Evolutionary conservation across 306 rosid genomes (phyloP), one percentile per base, ranked within the genome.

Genomic region (Psophocarpus tetragonolobus): DNA sequence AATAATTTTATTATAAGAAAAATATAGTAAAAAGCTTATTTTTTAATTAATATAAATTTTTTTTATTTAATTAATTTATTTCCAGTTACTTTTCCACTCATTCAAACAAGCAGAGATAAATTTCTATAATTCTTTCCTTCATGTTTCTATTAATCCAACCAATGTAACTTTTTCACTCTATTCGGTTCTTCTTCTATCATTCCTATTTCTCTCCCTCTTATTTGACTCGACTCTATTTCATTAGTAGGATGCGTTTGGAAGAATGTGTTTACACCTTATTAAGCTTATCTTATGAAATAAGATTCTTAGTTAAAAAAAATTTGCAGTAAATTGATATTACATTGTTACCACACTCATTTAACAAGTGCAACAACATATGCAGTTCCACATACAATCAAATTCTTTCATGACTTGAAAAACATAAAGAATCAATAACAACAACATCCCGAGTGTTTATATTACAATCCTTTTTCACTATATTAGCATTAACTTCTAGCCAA

Each of bases 381-480:
- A 12, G 20, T 38, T 4, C 50, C 53, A 56, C 5, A 64, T 7
- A 48, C 6, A 17, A 82, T 38, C 50, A 76, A 69, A 60, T 75
- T 13, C 17, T 65, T 14, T 48, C 32, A 53, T 39, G 61, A 13
- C 36, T 9, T 0, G 3, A 21, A 68, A 38, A 39, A 24, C 41
- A 69, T 15, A 30, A 41, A 51, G 10, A 6, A 20, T 27, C 51
- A 64, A 15, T 11, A 47, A 35, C 51, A 73, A 17, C 58, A 60
- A 51, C 26, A 26, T 27, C 11, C 42, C 30, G 5, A 20, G 66
- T 27, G 20, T 18, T 74, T 48, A 54, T 67, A 39, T 58, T 30
- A 72, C 36, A 78, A 47, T 58, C 73, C 24, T 57, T 78, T 45
- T 44, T 18, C 42, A 29, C 68, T 44, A 66, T 39, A 73, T 42